Evolutionary conservation across 2,329 filamentous ascomycete genomes (phyloP).

Genomic region (Colletotrichum somersetense): DNA sequence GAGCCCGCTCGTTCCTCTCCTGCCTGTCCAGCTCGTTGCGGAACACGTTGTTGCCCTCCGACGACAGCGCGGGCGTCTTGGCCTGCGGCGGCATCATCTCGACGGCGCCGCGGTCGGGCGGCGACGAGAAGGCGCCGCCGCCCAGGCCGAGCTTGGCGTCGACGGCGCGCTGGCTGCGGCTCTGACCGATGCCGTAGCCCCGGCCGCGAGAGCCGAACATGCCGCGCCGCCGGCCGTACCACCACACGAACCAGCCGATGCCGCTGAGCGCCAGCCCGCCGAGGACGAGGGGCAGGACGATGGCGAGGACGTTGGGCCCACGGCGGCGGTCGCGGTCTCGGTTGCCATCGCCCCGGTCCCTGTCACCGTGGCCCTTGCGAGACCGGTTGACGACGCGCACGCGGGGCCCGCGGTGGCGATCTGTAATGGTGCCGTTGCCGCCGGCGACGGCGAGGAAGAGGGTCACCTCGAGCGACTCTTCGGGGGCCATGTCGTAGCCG

Average conservation of each 20-base stretch:
- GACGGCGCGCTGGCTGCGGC: conserved; percentile 32
- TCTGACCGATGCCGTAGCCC: conserved; percentile 41
- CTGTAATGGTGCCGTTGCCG: conserved; percentile 27
- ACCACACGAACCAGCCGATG: conserved; percentile 38
- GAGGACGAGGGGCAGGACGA: conserved; percentile 38
- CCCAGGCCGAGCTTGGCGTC: conserved; percentile 26
- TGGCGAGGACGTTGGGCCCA: conserved; percentile 28
- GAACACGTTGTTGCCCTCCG: conserved; percentile 30
- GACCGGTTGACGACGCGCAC: conserved; percentile 31
- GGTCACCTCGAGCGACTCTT: conserved; percentile 32
- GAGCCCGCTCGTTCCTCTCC: conserved; percentile 31
- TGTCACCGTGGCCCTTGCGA: neutral
- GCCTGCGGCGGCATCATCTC: conserved; percentile 40
- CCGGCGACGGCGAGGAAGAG: conserved; percentile 37
- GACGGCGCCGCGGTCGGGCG: conserved; percentile 27
- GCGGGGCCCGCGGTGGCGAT: conserved; percentile 34
- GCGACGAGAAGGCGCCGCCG: conserved; percentile 31
- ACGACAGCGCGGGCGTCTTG: conserved; percentile 17
- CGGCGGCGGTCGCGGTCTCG: neutral
- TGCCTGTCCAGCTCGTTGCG: conserved; percentile 39
- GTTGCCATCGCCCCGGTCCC: neutral
- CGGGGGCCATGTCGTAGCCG: conserved; percentile 21
- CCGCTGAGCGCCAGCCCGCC: conserved; percentile 29
- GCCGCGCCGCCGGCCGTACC: conserved; percentile 35
- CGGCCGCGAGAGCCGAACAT: conserved; percentile 34